phyloP scores from a whole-genome alignment of 1,284 basidiomycete species.

The Trametes versicolor region DNA sequence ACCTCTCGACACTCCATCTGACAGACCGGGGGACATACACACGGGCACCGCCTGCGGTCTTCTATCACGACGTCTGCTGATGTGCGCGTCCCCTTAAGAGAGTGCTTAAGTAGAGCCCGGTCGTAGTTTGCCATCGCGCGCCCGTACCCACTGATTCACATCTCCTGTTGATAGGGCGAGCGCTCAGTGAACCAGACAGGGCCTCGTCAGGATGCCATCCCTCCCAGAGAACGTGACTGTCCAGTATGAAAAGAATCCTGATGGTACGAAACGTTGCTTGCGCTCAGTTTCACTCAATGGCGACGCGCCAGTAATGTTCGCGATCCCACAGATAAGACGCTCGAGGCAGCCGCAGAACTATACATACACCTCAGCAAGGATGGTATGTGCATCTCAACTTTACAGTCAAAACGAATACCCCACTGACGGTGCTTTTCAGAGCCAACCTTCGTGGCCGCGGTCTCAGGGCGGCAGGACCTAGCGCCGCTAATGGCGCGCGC shows the following conservation, averaged over 20 bases:
- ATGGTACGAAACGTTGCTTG: neutral
- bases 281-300: neutral
- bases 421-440: neutral
- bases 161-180: no score
- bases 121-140: neutral
- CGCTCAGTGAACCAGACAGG: no score
- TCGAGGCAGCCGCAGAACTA: neutral
- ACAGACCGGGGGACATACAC: neutral
- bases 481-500: slow-evolving; percentile 12
- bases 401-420: neutral
- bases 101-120: neutral
- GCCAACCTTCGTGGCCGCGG: neutral
- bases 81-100: neutral
- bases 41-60: neutral
- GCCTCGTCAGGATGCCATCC: neutral
- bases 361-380: slow-evolving; percentile 2
- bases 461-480: neutral
- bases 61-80: neutral
- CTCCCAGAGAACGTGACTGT: slow-evolving; percentile 3
- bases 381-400: neutral
- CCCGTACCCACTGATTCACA: no score
- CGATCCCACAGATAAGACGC: neutral
- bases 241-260: slow-evolving; percentile 2
- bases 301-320: neutral
- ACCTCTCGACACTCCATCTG: neutral